A percentile compares a stretch with the other conserved stretches of the same genome.
phyloP scores from a whole-genome alignment of 805 yeast genomes.

The Cyberlindnera mycetangii region DNA sequence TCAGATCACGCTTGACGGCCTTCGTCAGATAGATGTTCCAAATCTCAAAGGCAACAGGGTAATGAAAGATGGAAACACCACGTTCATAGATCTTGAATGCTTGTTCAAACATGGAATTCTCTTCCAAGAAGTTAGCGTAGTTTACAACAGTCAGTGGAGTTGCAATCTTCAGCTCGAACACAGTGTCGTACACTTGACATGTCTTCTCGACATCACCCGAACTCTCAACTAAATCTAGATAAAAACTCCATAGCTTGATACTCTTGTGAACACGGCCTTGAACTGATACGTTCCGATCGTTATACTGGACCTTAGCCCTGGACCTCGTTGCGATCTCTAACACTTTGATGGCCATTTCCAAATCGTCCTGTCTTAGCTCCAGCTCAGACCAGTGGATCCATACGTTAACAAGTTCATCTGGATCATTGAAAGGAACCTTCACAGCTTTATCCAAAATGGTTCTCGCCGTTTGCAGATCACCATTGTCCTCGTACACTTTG shows the following conservation, averaged over 20 bases:
- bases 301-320: constrained; percentile 36
- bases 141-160: constrained; percentile 65
- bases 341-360: constrained; percentile 42
- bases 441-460: constrained; percentile 60
- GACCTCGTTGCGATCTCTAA: constrained; percentile 40
- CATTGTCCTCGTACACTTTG: constrained; percentile 50
- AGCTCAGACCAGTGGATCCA: constrained; percentile 77
- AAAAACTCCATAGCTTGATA: constrained; percentile 66
- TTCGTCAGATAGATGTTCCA: constrained; percentile 68
- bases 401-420: constrained; percentile 63
- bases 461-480: constrained; percentile 58
- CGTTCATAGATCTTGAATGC: constrained; percentile 63
- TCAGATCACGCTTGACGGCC: constrained; percentile 36
- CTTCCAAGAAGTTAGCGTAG: constrained; percentile 60
- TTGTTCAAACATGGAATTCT: constrained; percentile 42
- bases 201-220: constrained; percentile 40
- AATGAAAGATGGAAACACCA: constrained; percentile 59
- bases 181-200: constrained; percentile 47
- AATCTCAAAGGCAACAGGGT: constrained; percentile 61
- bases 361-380: constrained; percentile 49
- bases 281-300: constrained; percentile 45
- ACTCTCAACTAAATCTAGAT: constrained; percentile 67
- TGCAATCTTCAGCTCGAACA: constrained; percentile 58
- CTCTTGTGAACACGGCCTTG: constrained; percentile 62
- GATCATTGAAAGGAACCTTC: constrained; percentile 62